Evolutionary conservation across 495 filamentous ascomycete species (phyloP).

Genomic region (Lophium mytilinum): DNA sequence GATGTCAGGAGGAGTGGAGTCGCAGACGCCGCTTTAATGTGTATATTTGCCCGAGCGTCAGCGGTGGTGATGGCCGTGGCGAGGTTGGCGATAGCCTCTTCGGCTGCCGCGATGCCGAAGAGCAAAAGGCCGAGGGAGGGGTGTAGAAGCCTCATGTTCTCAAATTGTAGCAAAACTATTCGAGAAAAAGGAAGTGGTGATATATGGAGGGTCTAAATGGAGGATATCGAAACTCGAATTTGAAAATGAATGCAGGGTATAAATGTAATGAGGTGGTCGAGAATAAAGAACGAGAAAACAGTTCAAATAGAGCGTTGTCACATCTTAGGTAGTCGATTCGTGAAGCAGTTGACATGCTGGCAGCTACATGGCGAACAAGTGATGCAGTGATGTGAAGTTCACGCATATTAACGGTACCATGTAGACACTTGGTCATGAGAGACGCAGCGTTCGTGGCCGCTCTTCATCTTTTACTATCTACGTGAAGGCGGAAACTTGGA

Average conservation of each 20-base stretch:
- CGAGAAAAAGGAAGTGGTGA: no score
- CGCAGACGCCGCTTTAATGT: background rate
- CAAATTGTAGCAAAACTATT: no score
- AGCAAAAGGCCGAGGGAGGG: no score
- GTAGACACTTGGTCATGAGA: background rate
- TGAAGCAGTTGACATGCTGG: background rate
- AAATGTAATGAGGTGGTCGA: background rate
- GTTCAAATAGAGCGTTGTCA: background rate
- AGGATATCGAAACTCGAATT: no score
- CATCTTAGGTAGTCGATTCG: background rate
- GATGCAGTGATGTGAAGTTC: background rate
- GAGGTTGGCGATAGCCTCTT: no score
- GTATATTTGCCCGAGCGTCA: background rate
- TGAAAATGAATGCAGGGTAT: background rate
- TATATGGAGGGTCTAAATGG: no score
- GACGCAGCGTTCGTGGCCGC: background rate
- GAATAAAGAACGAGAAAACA: background rate
- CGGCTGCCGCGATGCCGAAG: no score
- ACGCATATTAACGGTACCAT: background rate
- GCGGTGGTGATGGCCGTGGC: background rate
- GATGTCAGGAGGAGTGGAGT: background rate
- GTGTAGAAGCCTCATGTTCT: no score
- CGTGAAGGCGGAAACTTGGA: background rate
- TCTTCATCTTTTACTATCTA: background rate
- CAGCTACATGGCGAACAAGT: background rate